Evolutionary conservation across 345 rosid species (phyloP).

Genomic region (sweet orange (Citrus sinensis)): DVS_A1.0 CM039164.1:28412001-28412500

Average conservation of each 20-base stretch:
- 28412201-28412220: slow-evolving; percentile 56
- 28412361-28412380: slow-evolving; percentile 50
- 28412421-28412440: background rate
- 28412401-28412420: slow-evolving; percentile 32
- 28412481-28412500: slow-evolving; percentile 18
- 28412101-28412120: slow-evolving; percentile 73
- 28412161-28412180: slow-evolving; percentile 66
- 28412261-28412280: slow-evolving; percentile 70
- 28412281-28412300: slow-evolving; percentile 52
- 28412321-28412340: slow-evolving; percentile 56
- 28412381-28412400: slow-evolving; percentile 43
- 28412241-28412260: slow-evolving; percentile 53
- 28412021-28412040: slow-evolving; percentile 44
- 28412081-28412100: slow-evolving; percentile 58
- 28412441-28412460: slow-evolving; percentile 39
- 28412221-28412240: slow-evolving; percentile 55
- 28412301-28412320: slow-evolving; percentile 49
- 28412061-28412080: slow-evolving; percentile 42
- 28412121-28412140: slow-evolving; percentile 63
- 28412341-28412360: slow-evolving; percentile 58
- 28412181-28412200: slow-evolving; percentile 44
- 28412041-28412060: slow-evolving; percentile 85
- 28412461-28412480: slow-evolving; percentile 43
- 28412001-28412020: slow-evolving; percentile 20
- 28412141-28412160: slow-evolving; percentile 50